phyloP scores from a whole-genome alignment of 208 protist species.

The Porcisia deanei region DNA sequence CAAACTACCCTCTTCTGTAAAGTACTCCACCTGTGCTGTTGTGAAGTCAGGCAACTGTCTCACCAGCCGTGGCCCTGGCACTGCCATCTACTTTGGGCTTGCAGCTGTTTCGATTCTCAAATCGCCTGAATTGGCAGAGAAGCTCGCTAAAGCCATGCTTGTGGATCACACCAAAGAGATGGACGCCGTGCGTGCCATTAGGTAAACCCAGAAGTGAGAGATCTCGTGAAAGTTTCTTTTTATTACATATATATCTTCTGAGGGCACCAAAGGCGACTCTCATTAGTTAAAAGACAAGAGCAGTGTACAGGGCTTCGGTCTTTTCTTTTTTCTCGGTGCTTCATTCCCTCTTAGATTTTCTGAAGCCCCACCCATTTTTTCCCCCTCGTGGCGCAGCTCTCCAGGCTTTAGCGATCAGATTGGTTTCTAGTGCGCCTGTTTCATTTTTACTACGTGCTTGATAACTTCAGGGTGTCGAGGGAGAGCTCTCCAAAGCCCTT shows the following conservation, averaged over 20 bases:
- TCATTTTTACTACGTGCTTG: not conserved
- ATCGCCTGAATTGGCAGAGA: constrained; percentile 59
- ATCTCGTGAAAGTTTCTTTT: not conserved
- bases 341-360: constrained; percentile 5
- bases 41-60: constrained; percentile 84
- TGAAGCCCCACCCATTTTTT: not conserved
- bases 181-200: constrained; percentile 31
- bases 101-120: constrained; percentile 67
- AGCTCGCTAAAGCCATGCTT: constrained; percentile 75
- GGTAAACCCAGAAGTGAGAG: not conserved
- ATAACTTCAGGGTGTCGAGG: not conserved
- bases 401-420: not conserved
- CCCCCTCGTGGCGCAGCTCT: not conserved
- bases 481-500: not conserved
- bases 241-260: not conserved
- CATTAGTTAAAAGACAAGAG: not conserved
- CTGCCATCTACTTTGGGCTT: constrained; percentile 83
- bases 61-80: constrained; percentile 85
- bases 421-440: not conserved
- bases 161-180: constrained; percentile 43
- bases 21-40: constrained; percentile 57
- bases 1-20: constrained; percentile 64
- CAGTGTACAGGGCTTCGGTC: not conserved
- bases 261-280: not conserved
- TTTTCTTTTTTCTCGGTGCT: constrained; percentile 12